Base-by-base conservation (phyloP, 345 rosid species). In the Bruguiera parviflora region DNA sequence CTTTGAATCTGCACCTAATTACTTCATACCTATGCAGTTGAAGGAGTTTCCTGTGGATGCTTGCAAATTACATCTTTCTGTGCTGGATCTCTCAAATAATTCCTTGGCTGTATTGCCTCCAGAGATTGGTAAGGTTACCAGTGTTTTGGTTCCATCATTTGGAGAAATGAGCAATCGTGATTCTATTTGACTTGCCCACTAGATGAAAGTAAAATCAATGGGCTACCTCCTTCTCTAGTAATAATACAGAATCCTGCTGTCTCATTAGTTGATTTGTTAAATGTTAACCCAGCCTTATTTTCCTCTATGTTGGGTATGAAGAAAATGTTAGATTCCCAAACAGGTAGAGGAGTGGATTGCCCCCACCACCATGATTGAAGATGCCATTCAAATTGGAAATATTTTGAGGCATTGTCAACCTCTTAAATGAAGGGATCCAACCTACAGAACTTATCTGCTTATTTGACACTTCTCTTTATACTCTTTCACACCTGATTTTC, bases 71-170 rank as follows among this genome's bases (percentile, higher is more conserved):
- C 83, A 63, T 61, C 88, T 91, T 63, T 91, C 86, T 8, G 84
- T 91, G 74, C 84, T 94, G 64, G 98, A 94, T 80, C 90, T 94
- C 64, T 94, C 97, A 63, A 94, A 94, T 80, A 94, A 94, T 80
- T 87, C 98, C 35, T 87, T 93, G 84, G 72, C 80, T 60, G 98
- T 90, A 75, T 84, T 93, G 80, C 91, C 92, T 62, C 82, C 95
- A 32, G 97, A 89, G 79, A 87, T 89, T 52, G 98, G 98, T 93
- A 88, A 61, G 79, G 67, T 75, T 73, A 72, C 71, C 72, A 55
- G 71, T 43, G 57, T 59, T 15, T 21, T 58, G 60, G 56, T 32
- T 65, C 19, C 18, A 13, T 43, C 49, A 9, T 13, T 43, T 43
- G 49, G 49, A 43, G 49, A 43, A 43, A 43, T 43, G 16, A 13